phyloP scores from a whole-genome alignment of 129 eudicot genomes.

The Erigeron canadensis region DNA sequence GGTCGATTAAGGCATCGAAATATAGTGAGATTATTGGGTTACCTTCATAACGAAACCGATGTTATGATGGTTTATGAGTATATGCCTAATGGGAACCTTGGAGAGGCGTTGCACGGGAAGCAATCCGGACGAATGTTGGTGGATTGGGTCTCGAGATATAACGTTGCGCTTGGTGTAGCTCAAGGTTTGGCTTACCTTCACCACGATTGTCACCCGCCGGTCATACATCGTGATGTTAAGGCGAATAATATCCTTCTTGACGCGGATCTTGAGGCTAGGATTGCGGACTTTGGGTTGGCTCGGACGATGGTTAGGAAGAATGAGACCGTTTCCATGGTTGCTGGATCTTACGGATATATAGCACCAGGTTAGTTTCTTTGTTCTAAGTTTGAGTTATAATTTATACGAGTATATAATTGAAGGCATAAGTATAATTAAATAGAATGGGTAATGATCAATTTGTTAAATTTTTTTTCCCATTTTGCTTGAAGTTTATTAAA shows the following conservation, averaged over 20 bases:
- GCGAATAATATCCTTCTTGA: slow-evolving; percentile 63
- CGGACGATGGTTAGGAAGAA: slow-evolving; percentile 59
- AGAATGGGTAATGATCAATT: no score
- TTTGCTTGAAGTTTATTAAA: no score
- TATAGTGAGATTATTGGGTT: slow-evolving; percentile 60
- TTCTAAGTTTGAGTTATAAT: not conserved
- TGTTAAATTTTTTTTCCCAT: no score
- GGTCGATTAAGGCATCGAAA: slow-evolving; percentile 68
- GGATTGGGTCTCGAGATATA: slow-evolving; percentile 74
- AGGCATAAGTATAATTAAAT: not conserved
- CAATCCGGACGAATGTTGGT: slow-evolving; percentile 46
- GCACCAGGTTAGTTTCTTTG: slow-evolving; percentile 56
- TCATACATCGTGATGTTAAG: slow-evolving; percentile 67
- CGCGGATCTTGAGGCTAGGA: slow-evolving; percentile 58
- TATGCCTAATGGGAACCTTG: slow-evolving; percentile 67
- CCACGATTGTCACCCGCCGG: slow-evolving; percentile 63
- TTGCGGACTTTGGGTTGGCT: slow-evolving; percentile 70
- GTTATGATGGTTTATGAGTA: slow-evolving; percentile 70
- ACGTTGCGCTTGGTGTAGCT: slow-evolving; percentile 63
- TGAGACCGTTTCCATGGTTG: slow-evolving; percentile 72
- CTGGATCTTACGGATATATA: slow-evolving; percentile 72
- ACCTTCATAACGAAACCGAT: slow-evolving; percentile 61
- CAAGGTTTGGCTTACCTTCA: slow-evolving; percentile 74
- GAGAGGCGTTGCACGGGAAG: slow-evolving; percentile 59
- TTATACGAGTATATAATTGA: not conserved